Evolutionary conservation across 192 early-diverging fungal species (phyloP).

Genomic region (Kappamyces sp.): DNA sequence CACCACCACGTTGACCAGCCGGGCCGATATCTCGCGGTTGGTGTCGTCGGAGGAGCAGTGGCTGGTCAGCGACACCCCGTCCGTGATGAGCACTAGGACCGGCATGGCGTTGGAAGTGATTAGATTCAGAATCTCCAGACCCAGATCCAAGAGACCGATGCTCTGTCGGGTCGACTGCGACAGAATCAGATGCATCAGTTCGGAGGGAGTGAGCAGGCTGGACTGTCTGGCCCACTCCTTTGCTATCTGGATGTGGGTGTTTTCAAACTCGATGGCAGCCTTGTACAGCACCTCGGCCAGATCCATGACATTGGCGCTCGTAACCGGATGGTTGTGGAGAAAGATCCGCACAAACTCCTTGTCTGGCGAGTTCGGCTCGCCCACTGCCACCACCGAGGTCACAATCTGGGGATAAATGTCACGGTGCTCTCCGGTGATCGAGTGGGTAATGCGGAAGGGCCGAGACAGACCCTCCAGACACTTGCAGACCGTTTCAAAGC

Average conservation of each 20-base stretch:
- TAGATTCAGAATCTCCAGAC: conserved; percentile 32
- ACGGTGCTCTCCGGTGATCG: conserved; percentile 15
- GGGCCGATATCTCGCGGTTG: conserved; percentile 23
- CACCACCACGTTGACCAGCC: conserved; percentile 33
- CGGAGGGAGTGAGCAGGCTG: background rate
- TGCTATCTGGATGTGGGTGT: conserved; percentile 25
- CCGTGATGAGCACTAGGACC: conserved; percentile 39
- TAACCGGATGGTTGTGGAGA: conserved; percentile 5
- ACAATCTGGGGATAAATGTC: conserved; percentile 11
- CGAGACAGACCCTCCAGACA: conserved; percentile 42
- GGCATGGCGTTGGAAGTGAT: conserved; percentile 33
- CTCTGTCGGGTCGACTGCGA: background rate
- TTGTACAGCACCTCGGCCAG: conserved; percentile 38
- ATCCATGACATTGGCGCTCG: conserved; percentile 5
- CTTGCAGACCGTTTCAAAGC: conserved; percentile 51
- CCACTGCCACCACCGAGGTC: conserved; percentile 1
- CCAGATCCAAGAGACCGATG: conserved; percentile 30
- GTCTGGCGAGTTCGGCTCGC: background rate
- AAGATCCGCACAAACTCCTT: background rate
- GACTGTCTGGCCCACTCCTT: conserved; percentile 12
- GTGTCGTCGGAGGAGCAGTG: conserved; percentile 26
- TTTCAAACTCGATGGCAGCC: conserved; percentile 40
- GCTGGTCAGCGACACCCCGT: conserved; percentile 32
- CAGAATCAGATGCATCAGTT: background rate
- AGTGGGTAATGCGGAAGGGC: conserved; percentile 34